phyloP scores from a whole-genome alignment of 2,329 filamentous ascomycete species.

The Mycosphaerella arachidis region DNA sequence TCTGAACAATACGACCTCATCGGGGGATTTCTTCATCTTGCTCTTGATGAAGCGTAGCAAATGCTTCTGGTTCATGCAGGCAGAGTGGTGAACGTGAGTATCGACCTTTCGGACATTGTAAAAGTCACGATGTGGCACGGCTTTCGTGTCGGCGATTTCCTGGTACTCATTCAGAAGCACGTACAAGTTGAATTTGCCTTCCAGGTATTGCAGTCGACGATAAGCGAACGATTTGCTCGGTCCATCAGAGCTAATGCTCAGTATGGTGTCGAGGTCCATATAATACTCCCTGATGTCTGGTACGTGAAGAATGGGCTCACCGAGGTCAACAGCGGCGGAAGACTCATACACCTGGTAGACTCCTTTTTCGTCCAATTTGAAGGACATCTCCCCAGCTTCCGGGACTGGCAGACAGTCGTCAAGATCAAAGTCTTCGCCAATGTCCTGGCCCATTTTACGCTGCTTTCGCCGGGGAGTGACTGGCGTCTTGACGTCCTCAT shows the following conservation, averaged over 20 bases:
- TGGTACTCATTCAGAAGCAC: constrained; percentile 92
- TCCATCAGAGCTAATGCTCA: constrained; percentile 88
- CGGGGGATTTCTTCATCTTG: constrained; percentile 98
- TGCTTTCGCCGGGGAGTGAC: constrained; percentile 43
- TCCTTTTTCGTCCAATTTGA: constrained; percentile 73
- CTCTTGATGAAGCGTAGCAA: constrained; percentile 97
- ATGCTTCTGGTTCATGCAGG: constrained; percentile 99
- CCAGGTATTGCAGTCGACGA: constrained; percentile 86
- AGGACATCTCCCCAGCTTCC: constrained; percentile 64
- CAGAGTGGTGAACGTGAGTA: constrained; percentile 97
- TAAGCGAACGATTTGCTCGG: constrained; percentile 97
- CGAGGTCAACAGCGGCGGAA: constrained; percentile 55
- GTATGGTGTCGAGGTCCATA: constrained; percentile 82
- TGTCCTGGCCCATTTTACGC: constrained; percentile 79
- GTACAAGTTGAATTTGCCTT: constrained; percentile 96
- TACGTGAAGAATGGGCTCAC: constrained; percentile 71
- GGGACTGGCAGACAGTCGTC: constrained; percentile 73
- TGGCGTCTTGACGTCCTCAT: constrained; percentile 14
- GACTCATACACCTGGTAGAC: constrained; percentile 91
- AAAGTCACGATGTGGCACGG: constrained; percentile 94
- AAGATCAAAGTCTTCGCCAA: constrained; percentile 88
- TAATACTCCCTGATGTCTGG: constrained; percentile 94
- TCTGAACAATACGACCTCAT: constrained; percentile 87
- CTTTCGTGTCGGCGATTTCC: constrained; percentile 96
- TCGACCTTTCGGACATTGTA: constrained; percentile 99